Base-by-base conservation (phyloP, 140 eudicot genomes). In the Flaveria floridana region DNA sequence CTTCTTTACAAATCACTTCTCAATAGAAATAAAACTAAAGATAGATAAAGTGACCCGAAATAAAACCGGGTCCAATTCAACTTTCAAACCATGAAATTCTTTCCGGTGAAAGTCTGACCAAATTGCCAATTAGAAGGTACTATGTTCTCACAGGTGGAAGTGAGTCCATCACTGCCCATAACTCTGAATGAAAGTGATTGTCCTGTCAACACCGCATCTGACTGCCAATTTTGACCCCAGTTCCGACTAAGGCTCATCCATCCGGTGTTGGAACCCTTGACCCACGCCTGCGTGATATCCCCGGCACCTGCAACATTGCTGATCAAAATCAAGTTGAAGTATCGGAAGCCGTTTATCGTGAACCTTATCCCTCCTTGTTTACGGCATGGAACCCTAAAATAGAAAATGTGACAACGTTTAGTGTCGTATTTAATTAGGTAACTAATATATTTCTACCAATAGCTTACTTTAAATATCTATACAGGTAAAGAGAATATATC, bases 141-240 rank as follows among this genome's bases (percentile, higher is more conserved):
- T 7, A 86, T 47, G 86, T 85, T 85, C 84, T 80, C 57, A 0
- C 91, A 89, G 28, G 90, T 86, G 26, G 89, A 81, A 37, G 84
- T 71, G 57, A 91, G 87, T 18, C 76, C 84, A 20, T 87, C 94
- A 71, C 96, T 87, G 18, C 78, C 80, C 39, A 63, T 87, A 26
- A 89, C 90, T 14, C 80, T 76, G 47, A 89, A 89, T 2, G 93
- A 89, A 72, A 89, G 86, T 4, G 89, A 80, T 68, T 87, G 93
- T 2, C 94, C 91, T 7, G 70, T 77, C 76, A 87, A 70, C 25
- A 77, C 87, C 0, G 83, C 37, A 58, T 83, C 78, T 58, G 89
- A 76, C 51, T 89, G 91, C 89, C 93, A 89, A 3, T 89, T 89
- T 76, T 87, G 92, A 2, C 96, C 94, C 94, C 91, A 90, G 51